These are phyloP conservation scores for Teratosphaeria zuluensis DNA, from an alignment of 2,329 filamentous ascomycete species.

Conservation along the genomic window DNA sequence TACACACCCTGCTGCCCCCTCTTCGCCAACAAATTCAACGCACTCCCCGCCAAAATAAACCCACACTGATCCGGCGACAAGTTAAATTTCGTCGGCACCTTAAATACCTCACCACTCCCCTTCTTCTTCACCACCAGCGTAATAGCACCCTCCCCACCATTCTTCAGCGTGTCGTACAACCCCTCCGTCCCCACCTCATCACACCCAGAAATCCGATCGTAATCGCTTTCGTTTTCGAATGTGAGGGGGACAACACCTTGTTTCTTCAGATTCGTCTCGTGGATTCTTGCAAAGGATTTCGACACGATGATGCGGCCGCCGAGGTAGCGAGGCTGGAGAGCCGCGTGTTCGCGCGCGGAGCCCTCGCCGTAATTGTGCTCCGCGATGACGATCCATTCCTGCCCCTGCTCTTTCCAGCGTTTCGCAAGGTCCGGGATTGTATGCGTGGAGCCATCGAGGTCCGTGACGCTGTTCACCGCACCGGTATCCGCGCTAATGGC, in stretches of 20 bases:
- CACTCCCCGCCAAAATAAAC: constrained; percentile 89
- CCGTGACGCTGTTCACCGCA: constrained; percentile 87
- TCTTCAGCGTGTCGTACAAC: constrained; percentile 68
- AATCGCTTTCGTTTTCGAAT: constrained; percentile 80
- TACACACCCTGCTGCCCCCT: constrained; percentile 33
- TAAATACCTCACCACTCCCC: constrained; percentile 50
- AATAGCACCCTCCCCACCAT: constrained; percentile 68
- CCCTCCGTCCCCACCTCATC: constrained; percentile 78
- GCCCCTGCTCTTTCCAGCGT: constrained; percentile 66
- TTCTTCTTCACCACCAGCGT: constrained; percentile 45
- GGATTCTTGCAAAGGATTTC: constrained; percentile 84
- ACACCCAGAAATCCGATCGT: constrained; percentile 71
- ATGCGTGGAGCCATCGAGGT: constrained; percentile 57
- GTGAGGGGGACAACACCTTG: constrained; percentile 93
- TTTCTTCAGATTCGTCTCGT: constrained; percentile 95
- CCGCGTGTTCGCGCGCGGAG: constrained; percentile 79
- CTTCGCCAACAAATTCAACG: constrained; percentile 74
- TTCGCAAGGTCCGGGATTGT: constrained; percentile 82
- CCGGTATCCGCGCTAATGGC: constrained; percentile 86
- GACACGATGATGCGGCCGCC: constrained; percentile 74
- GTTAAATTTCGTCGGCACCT: constrained; percentile 74
- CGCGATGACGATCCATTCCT: constrained; percentile 86
- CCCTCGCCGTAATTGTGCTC: constrained; percentile 98
- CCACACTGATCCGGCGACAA: constrained; percentile 81
- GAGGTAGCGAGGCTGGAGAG: constrained; percentile 81